Evolutionary conservation across 2,329 filamentous ascomycete species (phyloP), one percentile per base, ranked within the genome.

Genomic region (Dactylellina haptotyla): DNA sequence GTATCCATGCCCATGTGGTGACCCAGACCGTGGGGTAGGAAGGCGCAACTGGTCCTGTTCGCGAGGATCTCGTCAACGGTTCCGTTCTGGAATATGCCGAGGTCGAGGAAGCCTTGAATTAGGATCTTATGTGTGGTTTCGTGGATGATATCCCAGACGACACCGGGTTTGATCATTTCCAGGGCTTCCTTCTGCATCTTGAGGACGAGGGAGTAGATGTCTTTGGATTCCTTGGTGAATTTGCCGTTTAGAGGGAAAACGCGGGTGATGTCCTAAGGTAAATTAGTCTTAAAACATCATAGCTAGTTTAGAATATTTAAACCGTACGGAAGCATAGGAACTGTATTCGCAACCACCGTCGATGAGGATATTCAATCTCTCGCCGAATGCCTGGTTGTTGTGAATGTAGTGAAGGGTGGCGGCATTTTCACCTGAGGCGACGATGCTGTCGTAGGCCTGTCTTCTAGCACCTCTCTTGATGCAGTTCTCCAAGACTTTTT

Each of bases 11-110:
- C 93, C 63, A 75, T 75, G 37, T 63, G 45, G 81, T 97, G 93
- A 0, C 93, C 93, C 0, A 97, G 83, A 0, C 93, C 93, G 80
- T 97, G 93, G 0, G 93, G 93, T 79, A 97, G 91, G 83, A 97
- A 97, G 1, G 93, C 93, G 23, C 90, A 88, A 78, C 90, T 94
- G n/a, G 92, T 91, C 63, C 93, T 86, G 45, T 87, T 87, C 76
- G 88, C 85, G 73, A 96, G 86, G 23, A 97, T 90, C 77, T 92
- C 92, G 16, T 89, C 86, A 65, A 86, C 85, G 74, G 87, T 83
- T 37, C 83, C 84, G 8, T 87, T 85, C 79, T 86, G 86, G 39
- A 97, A 82, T 50, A 98, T 89, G 1, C 92, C 92, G 0, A 97
- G 84, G 20, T 84, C 81, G 26, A 93, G 83, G 2, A 98, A 84